These are phyloP conservation scores for Stemphylium beticola DNA, from an alignment of 2,329 filamentous ascomycete genomes.

Conservation along the genomic window DNA sequence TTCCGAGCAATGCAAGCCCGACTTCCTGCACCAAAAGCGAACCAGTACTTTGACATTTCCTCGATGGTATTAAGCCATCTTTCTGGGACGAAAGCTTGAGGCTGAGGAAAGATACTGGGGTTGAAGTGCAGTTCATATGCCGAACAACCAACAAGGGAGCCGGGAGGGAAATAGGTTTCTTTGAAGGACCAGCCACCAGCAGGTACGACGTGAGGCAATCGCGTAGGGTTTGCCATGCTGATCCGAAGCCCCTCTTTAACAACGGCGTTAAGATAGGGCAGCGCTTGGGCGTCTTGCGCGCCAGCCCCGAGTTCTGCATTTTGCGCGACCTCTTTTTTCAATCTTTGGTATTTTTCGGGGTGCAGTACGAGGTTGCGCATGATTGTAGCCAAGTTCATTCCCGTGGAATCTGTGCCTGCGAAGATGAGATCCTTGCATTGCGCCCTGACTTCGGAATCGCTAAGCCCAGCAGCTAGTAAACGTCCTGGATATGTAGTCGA, in stretches of 20 bases:
- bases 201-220: slow-evolving; percentile 40
- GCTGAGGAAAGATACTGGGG: slow-evolving; percentile 22
- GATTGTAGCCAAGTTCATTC: slow-evolving; percentile 38
- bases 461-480: slow-evolving; percentile 54
- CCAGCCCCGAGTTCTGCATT: slow-evolving; percentile 18
- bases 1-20: slow-evolving; percentile 43
- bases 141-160: slow-evolving; percentile 36
- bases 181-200: slow-evolving; percentile 36
- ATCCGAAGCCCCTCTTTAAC: slow-evolving; percentile 56
- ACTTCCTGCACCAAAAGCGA: slow-evolving; percentile 41
- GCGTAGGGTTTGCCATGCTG: slow-evolving; percentile 49
- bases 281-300: slow-evolving; percentile 27
- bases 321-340: slow-evolving; percentile 27
- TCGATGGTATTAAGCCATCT: slow-evolving; percentile 42
- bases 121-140: slow-evolving; percentile 39
- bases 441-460: slow-evolving; percentile 53
- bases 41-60: slow-evolving; percentile 43
- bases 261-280: slow-evolving; percentile 55
- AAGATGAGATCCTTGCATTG: slow-evolving; percentile 60
- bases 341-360: slow-evolving; percentile 26
- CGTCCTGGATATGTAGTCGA: slow-evolving; percentile 57
- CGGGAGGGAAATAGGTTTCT: slow-evolving; percentile 29
- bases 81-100: slow-evolving; percentile 30
- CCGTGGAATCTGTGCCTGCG: slow-evolving; percentile 38
- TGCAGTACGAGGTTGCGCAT: slow-evolving; percentile 24